Conservation (phyloP, 192 early-diverging fungal species). For the Fimicolochytrium jonesii region DNA sequence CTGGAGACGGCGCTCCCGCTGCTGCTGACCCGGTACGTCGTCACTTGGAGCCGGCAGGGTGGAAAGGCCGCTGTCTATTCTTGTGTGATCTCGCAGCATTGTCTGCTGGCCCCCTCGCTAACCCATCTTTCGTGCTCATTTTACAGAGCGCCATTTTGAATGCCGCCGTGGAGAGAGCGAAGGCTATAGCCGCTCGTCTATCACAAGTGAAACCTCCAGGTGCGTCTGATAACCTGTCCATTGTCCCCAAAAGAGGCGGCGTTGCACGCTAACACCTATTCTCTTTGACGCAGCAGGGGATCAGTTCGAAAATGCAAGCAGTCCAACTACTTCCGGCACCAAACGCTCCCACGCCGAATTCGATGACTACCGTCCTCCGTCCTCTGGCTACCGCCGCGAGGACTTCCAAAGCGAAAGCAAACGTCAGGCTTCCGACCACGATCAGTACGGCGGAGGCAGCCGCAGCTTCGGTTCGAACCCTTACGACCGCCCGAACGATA, state of each 20-base stretch:
- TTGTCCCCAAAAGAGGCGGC: not conserved
- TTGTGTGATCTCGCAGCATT: too few species aligned
- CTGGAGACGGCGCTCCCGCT: too few species aligned
- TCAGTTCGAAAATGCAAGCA: constrained; percentile 4
- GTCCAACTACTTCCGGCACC: constrained; percentile 19
- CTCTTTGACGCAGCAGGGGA: constrained; percentile 4
- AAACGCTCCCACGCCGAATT: constrained; percentile 29
- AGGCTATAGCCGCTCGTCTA: constrained; percentile 78
- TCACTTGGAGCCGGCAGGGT: too few species aligned
- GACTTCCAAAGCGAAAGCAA: constrained; percentile 12
- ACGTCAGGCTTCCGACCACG: constrained; percentile 8
- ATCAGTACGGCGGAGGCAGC: not conserved
- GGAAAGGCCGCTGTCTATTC: too few species aligned
- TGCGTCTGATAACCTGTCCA: not conserved
- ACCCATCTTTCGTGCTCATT: too few species aligned
- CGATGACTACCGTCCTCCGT: constrained; percentile 19
- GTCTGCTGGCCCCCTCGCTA: too few species aligned
- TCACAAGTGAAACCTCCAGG: constrained; percentile 37
- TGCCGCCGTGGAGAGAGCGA: constrained; percentile 64
- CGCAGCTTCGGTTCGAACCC: not conserved
- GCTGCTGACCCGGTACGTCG: too few species aligned
- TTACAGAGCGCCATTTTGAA: not conserved
- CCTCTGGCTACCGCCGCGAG: constrained; percentile 24
- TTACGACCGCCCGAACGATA: not conserved
- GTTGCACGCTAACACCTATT: not conserved